Evolutionary conservation across 1,284 basidiomycete genomes (phyloP).

Genomic region (Cryptococcus sp.): DNA sequence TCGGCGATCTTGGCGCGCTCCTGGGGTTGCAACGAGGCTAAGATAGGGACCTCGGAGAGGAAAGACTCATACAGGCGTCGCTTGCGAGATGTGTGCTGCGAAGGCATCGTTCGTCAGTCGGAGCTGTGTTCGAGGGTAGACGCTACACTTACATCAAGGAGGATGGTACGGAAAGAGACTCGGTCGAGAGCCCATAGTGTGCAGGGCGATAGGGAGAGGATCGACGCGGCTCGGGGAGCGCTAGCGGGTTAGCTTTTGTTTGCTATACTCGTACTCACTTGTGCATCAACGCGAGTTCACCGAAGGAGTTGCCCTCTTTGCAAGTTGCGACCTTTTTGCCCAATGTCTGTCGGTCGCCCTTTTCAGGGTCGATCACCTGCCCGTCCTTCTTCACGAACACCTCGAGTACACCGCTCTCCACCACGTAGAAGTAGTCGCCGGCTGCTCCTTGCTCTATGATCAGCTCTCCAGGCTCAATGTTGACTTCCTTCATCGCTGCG

Average conservation of each 20-base stretch:
- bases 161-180: constrained; percentile 97
- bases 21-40: constrained; percentile 79
- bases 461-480: constrained; percentile 70
- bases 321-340: constrained; percentile 85
- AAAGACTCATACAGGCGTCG: constrained; percentile 96
- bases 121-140: neutral
- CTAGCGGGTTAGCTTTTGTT: constrained; percentile 22
- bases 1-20: constrained; percentile 97
- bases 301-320: constrained; percentile 84
- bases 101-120: constrained; percentile 12
- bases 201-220: constrained; percentile 78
- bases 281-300: constrained; percentile 97
- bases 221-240: constrained; percentile 91
- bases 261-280: constrained; percentile 57
- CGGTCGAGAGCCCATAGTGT: constrained; percentile 95
- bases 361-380: constrained; percentile 56
- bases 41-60: constrained; percentile 84
- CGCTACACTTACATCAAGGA: constrained; percentile 63
- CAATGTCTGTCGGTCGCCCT: constrained; percentile 58
- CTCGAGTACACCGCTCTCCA: constrained; percentile 84
- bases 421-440: constrained; percentile 97
- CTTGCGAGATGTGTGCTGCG: constrained; percentile 71
- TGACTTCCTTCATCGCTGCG: constrained; percentile 91
- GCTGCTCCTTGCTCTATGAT: constrained; percentile 96
- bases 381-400: constrained; percentile 71